Base-by-base conservation (phyloP, 768 basidiomycete genomes). In the Rhodotorula diobovata region DNA sequence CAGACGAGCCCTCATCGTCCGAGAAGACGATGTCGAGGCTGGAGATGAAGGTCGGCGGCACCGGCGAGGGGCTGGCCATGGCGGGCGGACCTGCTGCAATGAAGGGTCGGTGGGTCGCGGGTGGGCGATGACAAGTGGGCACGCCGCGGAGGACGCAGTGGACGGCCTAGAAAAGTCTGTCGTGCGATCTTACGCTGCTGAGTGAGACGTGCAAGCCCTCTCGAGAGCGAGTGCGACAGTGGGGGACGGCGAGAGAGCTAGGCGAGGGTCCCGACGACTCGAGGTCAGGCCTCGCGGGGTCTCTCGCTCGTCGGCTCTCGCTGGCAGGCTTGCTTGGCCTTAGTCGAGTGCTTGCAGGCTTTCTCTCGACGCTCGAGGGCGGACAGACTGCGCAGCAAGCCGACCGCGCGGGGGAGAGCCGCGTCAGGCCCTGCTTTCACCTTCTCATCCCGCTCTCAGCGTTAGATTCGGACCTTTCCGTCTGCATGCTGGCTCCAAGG, bases 21-120 rank as follows among this genome's bases (percentile, higher is more conserved):
- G 39, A 43, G 35, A 74, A 74, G 30, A 54, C 41, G 30, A 74
- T 53, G 43, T 68, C 69, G 55, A 65, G 48, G 15, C 66, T 41
- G 16, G 66, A 65, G 25, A 70, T 46, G 28, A 62, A 62, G 12
- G 61, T 62, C 61, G 48, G 11, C 12, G 45, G 25, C 25, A 35
- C 32, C 25, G 46, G 61, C 20, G 61, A 5, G 15, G 35, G 45
- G 61, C 45, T 48, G 61, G 46, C 61, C 61, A 62, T 62, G 34
- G 32, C 12, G 20, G 14, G 45, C 30, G 60, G 45, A 23, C 4
- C 56, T 39, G 11, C 25, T 10, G 28, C 34, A 14, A 21, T 4
- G 41, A n/a, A 30, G 41, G 57, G 28, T 43, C 41, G 41, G 41
- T 12, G 41, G 18, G 41, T 12, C 41, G 37, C 16, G 57, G 43